phyloP scores from a whole-genome alignment of 1,284 basidiomycete species.

The Heterobasidion occidentale region DNA sequence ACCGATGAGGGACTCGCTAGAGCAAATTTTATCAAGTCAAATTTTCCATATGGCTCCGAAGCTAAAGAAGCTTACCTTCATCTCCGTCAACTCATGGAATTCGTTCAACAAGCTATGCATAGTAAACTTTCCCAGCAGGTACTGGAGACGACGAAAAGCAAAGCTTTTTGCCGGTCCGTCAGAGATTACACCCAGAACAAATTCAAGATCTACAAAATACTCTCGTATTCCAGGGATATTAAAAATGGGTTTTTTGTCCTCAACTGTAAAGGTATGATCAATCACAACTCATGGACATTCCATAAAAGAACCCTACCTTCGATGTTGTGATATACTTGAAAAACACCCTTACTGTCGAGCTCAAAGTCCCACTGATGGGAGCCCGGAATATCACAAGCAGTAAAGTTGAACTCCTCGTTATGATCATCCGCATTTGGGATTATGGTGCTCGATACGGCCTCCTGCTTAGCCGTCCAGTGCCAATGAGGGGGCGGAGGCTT shows the following conservation, averaged over 20 bases:
- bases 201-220: slow-evolving; percentile 97
- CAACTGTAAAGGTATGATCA: slow-evolving; percentile 11
- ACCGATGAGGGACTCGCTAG: slow-evolving; percentile 71
- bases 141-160: slow-evolving; percentile 90
- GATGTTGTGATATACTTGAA: slow-evolving; percentile 60
- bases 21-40: background rate
- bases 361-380: slow-evolving; percentile 54
- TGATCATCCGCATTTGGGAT: slow-evolving; percentile 18
- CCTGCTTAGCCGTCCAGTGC: slow-evolving; percentile 70
- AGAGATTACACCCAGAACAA: slow-evolving; percentile 76
- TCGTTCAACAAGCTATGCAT: slow-evolving; percentile 94
- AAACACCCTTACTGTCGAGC: slow-evolving; percentile 84
- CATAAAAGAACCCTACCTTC: slow-evolving; percentile 25
- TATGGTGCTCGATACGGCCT: slow-evolving; percentile 36
- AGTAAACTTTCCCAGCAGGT: slow-evolving; percentile 92
- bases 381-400: slow-evolving; percentile 66
- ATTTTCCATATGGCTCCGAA: background rate
- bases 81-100: slow-evolving; percentile 90
- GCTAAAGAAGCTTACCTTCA: slow-evolving; percentile 62
- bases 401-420: slow-evolving; percentile 56
- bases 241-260: slow-evolving; percentile 54
- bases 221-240: slow-evolving; percentile 84
- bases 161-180: slow-evolving; percentile 96
- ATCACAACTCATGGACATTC: background rate
- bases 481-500: slow-evolving; percentile 89